phyloP scores from a whole-genome alignment of 805 yeast species.

The Candida incommunis region DNA sequence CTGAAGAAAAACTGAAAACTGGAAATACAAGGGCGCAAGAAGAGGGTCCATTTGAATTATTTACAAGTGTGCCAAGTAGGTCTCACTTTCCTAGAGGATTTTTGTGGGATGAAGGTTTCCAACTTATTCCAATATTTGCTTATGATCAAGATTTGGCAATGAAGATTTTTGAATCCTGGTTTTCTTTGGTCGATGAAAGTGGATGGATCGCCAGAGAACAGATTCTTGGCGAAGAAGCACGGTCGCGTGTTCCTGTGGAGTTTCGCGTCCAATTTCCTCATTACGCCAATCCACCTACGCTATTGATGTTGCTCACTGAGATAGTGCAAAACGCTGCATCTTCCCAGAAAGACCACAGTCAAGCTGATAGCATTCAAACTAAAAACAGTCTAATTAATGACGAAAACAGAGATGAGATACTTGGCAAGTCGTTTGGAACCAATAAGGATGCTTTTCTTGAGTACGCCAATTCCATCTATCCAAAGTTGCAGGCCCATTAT shows the following conservation, averaged over 20 bases:
- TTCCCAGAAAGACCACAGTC: conserved; percentile 1
- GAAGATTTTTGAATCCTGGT: conserved; percentile 81
- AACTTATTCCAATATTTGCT: conserved; percentile 63
- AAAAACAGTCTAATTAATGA: not conserved
- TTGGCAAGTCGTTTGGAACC: conserved; percentile 35
- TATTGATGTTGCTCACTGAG: conserved; percentile 46
- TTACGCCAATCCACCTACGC: conserved; percentile 91
- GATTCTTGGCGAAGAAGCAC: conserved; percentile 80
- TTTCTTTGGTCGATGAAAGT: conserved; percentile 64
- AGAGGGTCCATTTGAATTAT: conserved; percentile 69
- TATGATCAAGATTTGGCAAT: conserved; percentile 74
- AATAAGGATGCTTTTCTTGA: conserved; percentile 28
- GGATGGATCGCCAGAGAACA: conserved; percentile 98
- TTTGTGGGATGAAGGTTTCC: conserved; percentile 98
- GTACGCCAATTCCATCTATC: conserved; percentile 50
- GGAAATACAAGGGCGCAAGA: conserved; percentile 26
- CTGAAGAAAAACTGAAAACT: conserved; percentile 8
- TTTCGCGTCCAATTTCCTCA: conserved; percentile 78
- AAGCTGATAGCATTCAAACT: conserved; percentile 5
- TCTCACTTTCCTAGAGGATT: conserved; percentile 95
- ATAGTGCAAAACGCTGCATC: conserved; percentile 28
- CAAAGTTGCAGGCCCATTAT: conserved; percentile 61
- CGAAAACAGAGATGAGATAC: conserved; percentile 24
- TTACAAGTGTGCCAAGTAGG: conserved; percentile 80
- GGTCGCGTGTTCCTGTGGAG: conserved; percentile 72